Evolutionary conservation across 2,329 filamentous ascomycete genomes (phyloP), one percentile per base, ranked within the genome.

Genomic region (Trichoderma sp.): DNA sequence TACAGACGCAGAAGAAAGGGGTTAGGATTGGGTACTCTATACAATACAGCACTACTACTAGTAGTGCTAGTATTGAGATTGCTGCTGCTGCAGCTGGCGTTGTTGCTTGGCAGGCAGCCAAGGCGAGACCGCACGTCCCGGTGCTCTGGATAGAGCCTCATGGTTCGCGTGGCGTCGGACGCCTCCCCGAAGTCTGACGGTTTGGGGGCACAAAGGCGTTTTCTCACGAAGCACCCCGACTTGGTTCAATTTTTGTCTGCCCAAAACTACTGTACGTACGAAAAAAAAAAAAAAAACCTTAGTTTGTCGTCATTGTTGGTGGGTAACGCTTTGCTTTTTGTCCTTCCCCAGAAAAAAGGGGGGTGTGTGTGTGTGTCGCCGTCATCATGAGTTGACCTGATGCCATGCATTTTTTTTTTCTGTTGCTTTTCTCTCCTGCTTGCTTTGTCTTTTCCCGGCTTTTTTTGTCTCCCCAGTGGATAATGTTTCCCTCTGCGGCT

Each of bases 121-220:
- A n/a, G n/a, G n/a, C n/a, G n/a, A 25, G 34, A 35, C 48, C 48
- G 63, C 29, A 27, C 22, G 42, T 59, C 64, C 64, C 54, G 64
- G 32, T 39, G 25, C 54, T 50, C 22, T 52, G 64, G 53, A 52
- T 59, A 59, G n/a, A n/a, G 54, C 54, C 29, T 56, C 53, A 53
- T 52, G 32, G 45, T 2, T 53, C 22, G 59, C 59, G 48, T 63
- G 59, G 59, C 59, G 59, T 53, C 34, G 19, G 12, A 39, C 59
- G 59, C 59, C 59, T 63, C 59, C 59, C 59, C 59, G 59, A 63
- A 39, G 45, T 63, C 58, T 61, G 27, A 61, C 58, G 22, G 15
- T 61, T 35, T 29, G 27, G 52, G 27, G 58, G 54, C 22, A n/a
- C 56, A 61, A 32, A 61, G 58, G 27, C 29, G n/a, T n/a, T n/a